Conservation (phyloP, 192 early-diverging fungal species). For the Backusella parvicylindrica region DNA sequence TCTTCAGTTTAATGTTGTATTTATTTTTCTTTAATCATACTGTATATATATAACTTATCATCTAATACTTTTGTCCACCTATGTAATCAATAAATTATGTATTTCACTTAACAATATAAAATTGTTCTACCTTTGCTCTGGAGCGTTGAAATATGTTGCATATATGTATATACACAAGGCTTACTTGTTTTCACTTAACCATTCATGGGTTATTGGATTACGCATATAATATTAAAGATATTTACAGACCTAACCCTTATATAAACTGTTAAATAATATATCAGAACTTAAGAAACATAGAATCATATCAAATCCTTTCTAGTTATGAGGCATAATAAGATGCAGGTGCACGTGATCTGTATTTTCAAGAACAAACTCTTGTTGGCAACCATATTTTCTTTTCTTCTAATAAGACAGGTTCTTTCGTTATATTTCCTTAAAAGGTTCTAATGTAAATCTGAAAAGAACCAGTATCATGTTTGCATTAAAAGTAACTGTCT, state of each 20-base stretch:
- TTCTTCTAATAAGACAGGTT: neutral
- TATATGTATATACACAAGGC: too few species aligned
- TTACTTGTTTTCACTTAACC: too few species aligned
- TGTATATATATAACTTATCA: neutral
- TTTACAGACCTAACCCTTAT: too few species aligned
- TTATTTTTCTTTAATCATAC: neutral
- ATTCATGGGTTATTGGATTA: too few species aligned
- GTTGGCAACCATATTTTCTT: neutral
- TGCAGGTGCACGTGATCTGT: neutral
- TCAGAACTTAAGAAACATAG: too few species aligned
- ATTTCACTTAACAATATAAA: neutral
- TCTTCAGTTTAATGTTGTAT: neutral
- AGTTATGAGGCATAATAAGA: neutral
- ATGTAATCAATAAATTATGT: neutral
- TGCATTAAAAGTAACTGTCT: neutral
- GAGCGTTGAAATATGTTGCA: too few species aligned
- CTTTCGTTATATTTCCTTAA: neutral
- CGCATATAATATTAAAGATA: too few species aligned
- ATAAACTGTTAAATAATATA: too few species aligned
- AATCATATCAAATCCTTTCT: neutral
- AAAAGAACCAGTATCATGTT: neutral
- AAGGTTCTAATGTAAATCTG: neutral
- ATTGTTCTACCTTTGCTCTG: too few species aligned
- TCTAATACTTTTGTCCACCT: neutral
- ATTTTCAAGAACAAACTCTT: neutral